Evolutionary conservation across 305 asterid species (phyloP).

Genomic region (Ilex paraguariensis): DNA sequence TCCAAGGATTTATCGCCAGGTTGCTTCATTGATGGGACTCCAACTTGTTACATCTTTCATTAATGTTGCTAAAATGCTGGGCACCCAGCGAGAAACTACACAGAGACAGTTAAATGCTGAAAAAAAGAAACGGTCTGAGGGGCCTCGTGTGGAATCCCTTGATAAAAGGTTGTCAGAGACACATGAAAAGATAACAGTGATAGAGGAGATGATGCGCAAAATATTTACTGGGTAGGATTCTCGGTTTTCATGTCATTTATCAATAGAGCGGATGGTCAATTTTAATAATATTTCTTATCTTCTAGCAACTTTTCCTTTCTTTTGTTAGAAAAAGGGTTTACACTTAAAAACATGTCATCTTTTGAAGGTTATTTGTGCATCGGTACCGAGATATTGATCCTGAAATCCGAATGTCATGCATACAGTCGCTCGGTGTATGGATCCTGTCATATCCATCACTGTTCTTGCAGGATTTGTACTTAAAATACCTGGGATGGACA

Average conservation of each 20-base stretch:
- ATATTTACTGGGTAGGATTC: slow-evolving; percentile 70
- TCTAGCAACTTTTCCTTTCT: not conserved
- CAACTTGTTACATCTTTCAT: slow-evolving; percentile 96
- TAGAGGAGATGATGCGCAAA: slow-evolving; percentile 95
- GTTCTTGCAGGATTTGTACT: slow-evolving; percentile 92
- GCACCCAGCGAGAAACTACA: slow-evolving; percentile 84
- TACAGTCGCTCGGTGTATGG: slow-evolving; percentile 96
- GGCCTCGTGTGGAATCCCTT: slow-evolving; percentile 85
- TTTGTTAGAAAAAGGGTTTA: too few species aligned
- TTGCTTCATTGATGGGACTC: slow-evolving; percentile 92
- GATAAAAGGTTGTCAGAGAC: slow-evolving; percentile 65
- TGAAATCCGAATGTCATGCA: slow-evolving; percentile 84
- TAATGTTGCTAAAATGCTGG: slow-evolving; percentile 81
- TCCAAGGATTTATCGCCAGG: slow-evolving; percentile 87
- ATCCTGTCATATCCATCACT: slow-evolving; percentile 84
- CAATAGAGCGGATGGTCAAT: slow-evolving; percentile 2
- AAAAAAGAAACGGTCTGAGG: slow-evolving; percentile 69
- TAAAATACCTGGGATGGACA: slow-evolving; percentile 99
- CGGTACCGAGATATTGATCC: slow-evolving; percentile 95
- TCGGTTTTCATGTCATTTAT: slow-evolving; percentile 10
- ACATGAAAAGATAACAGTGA: slow-evolving; percentile 78
- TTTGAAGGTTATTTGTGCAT: slow-evolving; percentile 83
- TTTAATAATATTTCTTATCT: not conserved
- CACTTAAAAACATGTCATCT: not conserved
- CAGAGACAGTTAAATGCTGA: slow-evolving; percentile 95